Evolutionary conservation across 2,329 filamentous ascomycete genomes (phyloP), one percentile per base, ranked within the genome.

Genomic region (Talaromyces sp.): DNA sequence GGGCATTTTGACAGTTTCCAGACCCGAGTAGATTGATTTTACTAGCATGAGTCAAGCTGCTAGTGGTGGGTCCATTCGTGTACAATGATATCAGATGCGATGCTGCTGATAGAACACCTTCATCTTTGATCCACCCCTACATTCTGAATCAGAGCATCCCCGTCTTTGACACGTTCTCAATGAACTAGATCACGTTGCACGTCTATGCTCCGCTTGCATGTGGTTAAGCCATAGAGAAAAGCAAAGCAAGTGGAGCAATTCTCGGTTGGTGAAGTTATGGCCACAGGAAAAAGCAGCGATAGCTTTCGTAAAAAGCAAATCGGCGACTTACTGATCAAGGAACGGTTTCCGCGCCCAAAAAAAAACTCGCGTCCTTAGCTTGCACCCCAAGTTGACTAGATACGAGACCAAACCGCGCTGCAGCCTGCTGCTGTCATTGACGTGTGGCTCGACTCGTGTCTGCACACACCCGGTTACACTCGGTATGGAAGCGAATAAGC

Each of bases 171-270:
- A 19, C 33, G 33, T 56, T 56, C n/a, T 24, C 6, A 56, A 24
- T 14, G 52, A 33, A 33, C 33, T 56, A 10, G 19, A 22, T 56
- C 19, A 24, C 5, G 33, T 14, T 22, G n/a, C n/a, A 24, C 19
- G n/a, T 22, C n/a, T 37, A 56, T 39, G 33, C 33, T 56, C 52
- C 33, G 33, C 10, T 33, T 39, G 52, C 33, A 56, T 24, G 52
- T 39, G 33, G 52, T 22, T 56, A 24, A 33, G 24, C 56, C 56
- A 59, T 41, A 9, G 56, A 33, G 27, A 59, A 59, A 59, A 59
- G 56, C n/a, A 45, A 58, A 45, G 13, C 16, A 16, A 31, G 39
- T 59, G 56, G 39, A 59, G 24, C 10, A 59, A 9, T 59, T 43
- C 19, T 31, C n/a, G 33, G 33, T 37, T 39, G 33, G 39, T 19